Conservation (phyloP, 2,329 filamentous ascomycete genomes). For the Trichophyton schoenleinii region DNA sequence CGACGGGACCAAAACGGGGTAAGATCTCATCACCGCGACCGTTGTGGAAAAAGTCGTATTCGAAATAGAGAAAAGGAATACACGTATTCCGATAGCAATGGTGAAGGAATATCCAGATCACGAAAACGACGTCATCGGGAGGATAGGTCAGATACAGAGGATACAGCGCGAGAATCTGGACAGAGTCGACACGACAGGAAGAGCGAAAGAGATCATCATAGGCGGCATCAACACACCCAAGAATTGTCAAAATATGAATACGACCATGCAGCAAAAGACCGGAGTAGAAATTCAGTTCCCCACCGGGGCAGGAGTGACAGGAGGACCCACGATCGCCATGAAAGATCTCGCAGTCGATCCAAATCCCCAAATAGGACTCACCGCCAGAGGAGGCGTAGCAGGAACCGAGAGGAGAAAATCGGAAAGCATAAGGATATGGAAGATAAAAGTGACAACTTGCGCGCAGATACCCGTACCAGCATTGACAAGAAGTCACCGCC, state of each 20-base stretch:
- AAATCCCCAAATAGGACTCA: neutral
- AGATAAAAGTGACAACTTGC: neutral
- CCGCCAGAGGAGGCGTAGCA: neutral
- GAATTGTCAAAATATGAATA: neutral
- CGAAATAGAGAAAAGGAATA: neutral
- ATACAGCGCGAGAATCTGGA: neutral
- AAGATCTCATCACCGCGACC: neutral
- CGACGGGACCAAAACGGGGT: conserved; percentile 6
- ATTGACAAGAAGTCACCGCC: neutral
- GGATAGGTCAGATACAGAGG: neutral
- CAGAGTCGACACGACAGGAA: conserved; percentile 14
- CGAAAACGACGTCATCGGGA: neutral
- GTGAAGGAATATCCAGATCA: neutral
- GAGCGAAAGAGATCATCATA: conserved; percentile 10
- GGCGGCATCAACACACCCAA: conserved; percentile 6
- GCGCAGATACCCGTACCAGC: neutral
- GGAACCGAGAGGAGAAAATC: neutral
- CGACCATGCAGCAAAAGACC: neutral
- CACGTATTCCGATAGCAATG: neutral
- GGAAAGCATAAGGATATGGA: neutral
- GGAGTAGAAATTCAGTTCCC: neutral
- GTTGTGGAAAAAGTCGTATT: neutral
- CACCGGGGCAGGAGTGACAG: conserved; percentile 1
- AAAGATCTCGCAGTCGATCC: neutral
- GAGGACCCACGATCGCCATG: conserved; percentile 11